Evolutionary conservation across 176 grass and related monocot species (phyloP), one percentile per base, ranked within the genome.

Genomic region (Dactylis glomerata): DNA sequence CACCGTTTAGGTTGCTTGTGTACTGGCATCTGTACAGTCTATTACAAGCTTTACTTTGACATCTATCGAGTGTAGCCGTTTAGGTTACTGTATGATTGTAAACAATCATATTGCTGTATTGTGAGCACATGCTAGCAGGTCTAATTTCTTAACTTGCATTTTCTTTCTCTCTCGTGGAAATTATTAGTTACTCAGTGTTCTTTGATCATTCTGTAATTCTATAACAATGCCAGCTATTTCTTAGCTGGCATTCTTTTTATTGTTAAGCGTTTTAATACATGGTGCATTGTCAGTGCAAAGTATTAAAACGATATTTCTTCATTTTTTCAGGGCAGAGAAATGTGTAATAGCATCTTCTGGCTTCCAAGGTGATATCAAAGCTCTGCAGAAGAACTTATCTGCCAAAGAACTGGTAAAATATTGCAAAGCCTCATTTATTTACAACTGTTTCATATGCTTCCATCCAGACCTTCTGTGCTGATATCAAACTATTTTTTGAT

Each of bases 341-440:
- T 92, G 90, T 72, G 82, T 94, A 23, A 68, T 99, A 81, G 91
- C 93, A 42, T 94, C 97, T 61, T 99, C 97, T 1, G 97, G 93
- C 72, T 99, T 95, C 59, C 97, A 99, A 86, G 97, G 93, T 70
- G 97, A 99, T 81, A 94, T 99, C 67, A 93, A 95, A 83, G 97
- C 97, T 91, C 77, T 99, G 37, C 97, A 99, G 77, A 99, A 99
- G 71, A 89, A 96, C 93, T 87, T 99, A 83, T 69, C 92, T 28
- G 97, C 97, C 56, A 96, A 82, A 33, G 93, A 98, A 74, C 66
- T 97, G 86, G 95, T 97, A 86, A 86, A 86, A 49, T 8, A 50
- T 75, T 40, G 38, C 12, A 73, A 16, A 46, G 38, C n/a, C 22
- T 72, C 75, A 10, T 44, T 17, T 65, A 17, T 65, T 8, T 75